phyloP scores from a whole-genome alignment of 2,329 filamentous ascomycete genomes.

The Metarhizium rileyi region DNA sequence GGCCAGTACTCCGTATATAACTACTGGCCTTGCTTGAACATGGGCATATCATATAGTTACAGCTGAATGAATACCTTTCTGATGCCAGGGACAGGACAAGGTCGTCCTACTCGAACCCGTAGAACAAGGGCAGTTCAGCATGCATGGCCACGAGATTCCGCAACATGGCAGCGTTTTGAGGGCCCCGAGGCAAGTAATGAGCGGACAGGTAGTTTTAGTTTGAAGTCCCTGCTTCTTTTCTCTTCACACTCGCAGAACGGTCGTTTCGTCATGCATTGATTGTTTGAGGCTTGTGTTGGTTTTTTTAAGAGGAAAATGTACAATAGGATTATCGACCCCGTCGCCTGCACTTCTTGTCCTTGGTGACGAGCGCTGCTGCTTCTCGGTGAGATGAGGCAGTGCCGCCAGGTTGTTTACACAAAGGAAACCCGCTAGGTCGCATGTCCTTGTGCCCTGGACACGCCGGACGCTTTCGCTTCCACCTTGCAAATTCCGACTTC shows the following conservation, averaged over 20 bases:
- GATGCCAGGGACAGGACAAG: too few species aligned
- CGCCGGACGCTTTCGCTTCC: not conserved
- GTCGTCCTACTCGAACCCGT: too few species aligned
- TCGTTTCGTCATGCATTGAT: slow-evolving; percentile 20
- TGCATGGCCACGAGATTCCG: too few species aligned
- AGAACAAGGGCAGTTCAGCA: too few species aligned
- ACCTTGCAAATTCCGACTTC: not conserved
- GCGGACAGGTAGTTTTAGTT: not conserved
- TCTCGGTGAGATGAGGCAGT: slow-evolving; percentile 1
- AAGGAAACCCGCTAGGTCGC: not conserved
- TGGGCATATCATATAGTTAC: too few species aligned
- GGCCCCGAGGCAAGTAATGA: too few species aligned
- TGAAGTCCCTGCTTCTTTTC: slow-evolving; percentile 3
- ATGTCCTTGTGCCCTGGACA: not conserved
- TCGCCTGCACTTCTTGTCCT: not conserved
- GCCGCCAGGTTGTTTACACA: slow-evolving; percentile 3
- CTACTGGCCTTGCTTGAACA: too few species aligned
- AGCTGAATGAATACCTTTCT: too few species aligned
- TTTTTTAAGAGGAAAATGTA: slow-evolving; percentile 27
- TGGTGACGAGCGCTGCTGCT: slow-evolving; percentile 3
- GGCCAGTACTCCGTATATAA: too few species aligned
- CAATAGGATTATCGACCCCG: slow-evolving; percentile 23
- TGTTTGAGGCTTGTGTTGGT: slow-evolving; percentile 22
- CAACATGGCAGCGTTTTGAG: too few species aligned
- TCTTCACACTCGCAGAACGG: slow-evolving; percentile 6